phyloP scores from a whole-genome alignment of 345 rosid species.

The Psidium guajava region DNA sequence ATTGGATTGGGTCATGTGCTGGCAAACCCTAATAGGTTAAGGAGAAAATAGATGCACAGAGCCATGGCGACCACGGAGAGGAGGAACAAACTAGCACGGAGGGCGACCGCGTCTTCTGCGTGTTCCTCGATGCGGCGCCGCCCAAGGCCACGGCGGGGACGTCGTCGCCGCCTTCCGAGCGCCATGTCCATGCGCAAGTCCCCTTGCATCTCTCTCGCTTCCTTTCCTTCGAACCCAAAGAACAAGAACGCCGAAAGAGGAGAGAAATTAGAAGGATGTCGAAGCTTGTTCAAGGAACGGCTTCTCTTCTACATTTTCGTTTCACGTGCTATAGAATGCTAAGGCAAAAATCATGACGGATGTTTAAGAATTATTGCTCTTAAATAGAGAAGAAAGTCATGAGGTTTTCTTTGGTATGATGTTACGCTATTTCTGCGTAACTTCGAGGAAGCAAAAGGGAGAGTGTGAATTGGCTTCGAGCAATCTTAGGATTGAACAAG shows the following conservation, averaged over 20 bases:
- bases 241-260: not conserved
- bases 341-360: not conserved
- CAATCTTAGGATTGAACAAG: not conserved
- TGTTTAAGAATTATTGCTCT: not conserved
- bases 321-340: not conserved
- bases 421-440: not conserved
- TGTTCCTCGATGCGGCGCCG: not conserved
- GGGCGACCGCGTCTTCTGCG: not conserved
- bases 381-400: not conserved
- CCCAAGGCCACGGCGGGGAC: not conserved
- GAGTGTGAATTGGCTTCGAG: not conserved
- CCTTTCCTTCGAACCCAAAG: not conserved
- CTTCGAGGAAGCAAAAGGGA: not conserved
- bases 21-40: not conserved
- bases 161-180: not conserved
- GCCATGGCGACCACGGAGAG: not conserved
- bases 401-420: not conserved
- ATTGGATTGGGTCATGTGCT: not conserved
- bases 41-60: not conserved
- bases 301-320: not conserved
- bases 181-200: not conserved
- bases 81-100: not conserved
- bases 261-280: not conserved
- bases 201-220: not conserved
- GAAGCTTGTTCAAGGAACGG: not conserved